Base-by-base conservation (phyloP, 2,329 filamentous ascomycete genomes). In the Triangularia setosa region DNA sequence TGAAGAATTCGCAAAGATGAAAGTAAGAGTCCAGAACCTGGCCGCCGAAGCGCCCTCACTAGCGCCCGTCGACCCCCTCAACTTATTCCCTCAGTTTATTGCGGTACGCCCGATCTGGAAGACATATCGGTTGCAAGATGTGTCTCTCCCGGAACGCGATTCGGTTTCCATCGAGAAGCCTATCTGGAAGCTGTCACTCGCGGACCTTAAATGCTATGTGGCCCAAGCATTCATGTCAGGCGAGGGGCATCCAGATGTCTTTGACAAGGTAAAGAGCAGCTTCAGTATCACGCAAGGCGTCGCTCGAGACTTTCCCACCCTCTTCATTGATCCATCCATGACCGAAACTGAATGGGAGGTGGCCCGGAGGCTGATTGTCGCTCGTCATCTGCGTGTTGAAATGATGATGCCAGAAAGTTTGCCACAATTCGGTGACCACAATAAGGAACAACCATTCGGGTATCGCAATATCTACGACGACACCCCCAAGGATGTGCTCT, bases 81-180 rank as follows among this genome's bases (percentile, higher is more conserved):
- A 35, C 14, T 14, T 63, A 33, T 71, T 64, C 61, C 67, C 69
- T 6, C 61, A 64, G 33, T 71, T 70, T 21, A 59, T 72, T 9
- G 30, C 63, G 1, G 14, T 71, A 3, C 67, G 68, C 11, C 71
- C 71, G 3, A 44, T 70, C 25, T 72, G 66, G 25, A 27, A 25
- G 18, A 1, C 48, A 3, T 69, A 70, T 21, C 61, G 54, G 8
- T 25, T 68, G 4, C 14, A 52, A 9, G 62, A 60, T n/a, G 44
- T 3, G 1, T 21, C 40, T 9, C 2, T 5, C n/a, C n/a, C n/a
- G n/a, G 12, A 48, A 1, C 2, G 3, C 4, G n/a, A 21, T 2
- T 18, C n/a, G 2, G n/a, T 48, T 33, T 2, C 1, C 18, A 14
- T 14, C 18, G 8, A 21, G 9, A 1, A 40, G 3, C 2, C 55